These are phyloP conservation scores for Alternaria infectoria DNA, from an alignment of 2,329 filamentous ascomycete genomes.

Conservation along the genomic window DNA sequence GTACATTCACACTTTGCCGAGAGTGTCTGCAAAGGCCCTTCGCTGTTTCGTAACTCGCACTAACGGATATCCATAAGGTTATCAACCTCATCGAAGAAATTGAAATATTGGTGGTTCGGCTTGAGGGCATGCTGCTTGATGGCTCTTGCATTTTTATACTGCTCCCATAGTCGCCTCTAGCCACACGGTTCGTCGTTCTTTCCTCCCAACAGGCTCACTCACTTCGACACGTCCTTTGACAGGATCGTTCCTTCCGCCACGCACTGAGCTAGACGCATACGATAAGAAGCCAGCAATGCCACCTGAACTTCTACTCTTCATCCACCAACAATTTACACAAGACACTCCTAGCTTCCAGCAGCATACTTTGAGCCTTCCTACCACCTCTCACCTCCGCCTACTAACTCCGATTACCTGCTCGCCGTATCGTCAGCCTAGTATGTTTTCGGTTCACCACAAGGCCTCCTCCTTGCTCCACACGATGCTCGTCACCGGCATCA, in stretches of 20 bases:
- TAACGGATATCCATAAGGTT: no score
- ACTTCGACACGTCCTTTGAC: background rate
- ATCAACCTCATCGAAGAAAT: no score
- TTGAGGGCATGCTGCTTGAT: no score
- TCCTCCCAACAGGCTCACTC: background rate
- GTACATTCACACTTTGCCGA: background rate
- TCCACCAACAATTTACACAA: conserved; percentile 15
- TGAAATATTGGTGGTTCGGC: no score
- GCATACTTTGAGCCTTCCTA: conserved; percentile 11
- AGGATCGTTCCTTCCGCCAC: background rate
- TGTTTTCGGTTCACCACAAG: conserved; percentile 6
- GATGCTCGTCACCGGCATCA: conserved; percentile 38
- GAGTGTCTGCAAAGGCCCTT: no score
- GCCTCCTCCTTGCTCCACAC: conserved; percentile 7
- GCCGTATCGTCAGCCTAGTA: conserved; percentile 12
- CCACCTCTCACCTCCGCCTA: conserved; percentile 6
- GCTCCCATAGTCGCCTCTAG: background rate
- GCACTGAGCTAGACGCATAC: background rate
- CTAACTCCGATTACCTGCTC: background rate
- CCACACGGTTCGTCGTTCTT: background rate
- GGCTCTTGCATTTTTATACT: background rate
- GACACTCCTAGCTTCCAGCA: conserved; percentile 25
- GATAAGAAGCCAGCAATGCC: background rate
- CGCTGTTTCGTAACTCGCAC: no score
- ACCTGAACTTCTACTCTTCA: background rate